Evolutionary conservation across 2,329 filamentous ascomycete genomes (phyloP), one percentile per base, ranked within the genome.

Genomic region (Colletotrichum sp.): DNA sequence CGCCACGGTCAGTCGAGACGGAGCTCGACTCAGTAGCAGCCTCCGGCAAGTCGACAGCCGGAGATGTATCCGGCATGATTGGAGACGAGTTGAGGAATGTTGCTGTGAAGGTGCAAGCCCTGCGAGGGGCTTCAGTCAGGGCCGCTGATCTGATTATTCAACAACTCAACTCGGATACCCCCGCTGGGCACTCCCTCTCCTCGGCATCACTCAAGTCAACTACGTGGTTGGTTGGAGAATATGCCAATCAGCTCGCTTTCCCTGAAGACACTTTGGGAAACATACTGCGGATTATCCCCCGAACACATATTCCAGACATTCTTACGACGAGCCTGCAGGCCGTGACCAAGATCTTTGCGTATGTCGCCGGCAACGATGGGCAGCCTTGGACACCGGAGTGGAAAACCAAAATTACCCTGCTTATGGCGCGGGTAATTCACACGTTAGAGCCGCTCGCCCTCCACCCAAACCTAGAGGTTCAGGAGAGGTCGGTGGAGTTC

Each of bases 401-500:
- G 72, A 96, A 95, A 82, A 93, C 94, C 0, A 92, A 92, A 77
- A 92, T 94, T 39, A 92, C 94, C 10, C 89, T 99, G 5, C 88
- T 98, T 28, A 92, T 98, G 85, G 94, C 95, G 32, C 92, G 96
- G 3, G 92, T 98, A 8, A 91, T 98, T 24, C 92, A 97, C 82
- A 94, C 95, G 64, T 87, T 98, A 26, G 96, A 99, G 80, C 91
- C 93, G 1, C 85, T 99, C 18, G 92, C 93, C 1, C 89, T 93
- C 55, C 95, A 99, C 83, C 96, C 96, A 0, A 95, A 93, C 80
- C 89, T 99, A 2, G 97, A 99, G 82, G 96, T 99, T 5, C 97
- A 99, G 85, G 97, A 99, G 84, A 92, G 97, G 72, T 94, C 96
- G 5, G 96, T 98, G 2, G 96, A 98, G 82, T 98, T 98, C 80